Conservation (phyloP, 306 rosid species). For the Castanea crenata region DNA sequence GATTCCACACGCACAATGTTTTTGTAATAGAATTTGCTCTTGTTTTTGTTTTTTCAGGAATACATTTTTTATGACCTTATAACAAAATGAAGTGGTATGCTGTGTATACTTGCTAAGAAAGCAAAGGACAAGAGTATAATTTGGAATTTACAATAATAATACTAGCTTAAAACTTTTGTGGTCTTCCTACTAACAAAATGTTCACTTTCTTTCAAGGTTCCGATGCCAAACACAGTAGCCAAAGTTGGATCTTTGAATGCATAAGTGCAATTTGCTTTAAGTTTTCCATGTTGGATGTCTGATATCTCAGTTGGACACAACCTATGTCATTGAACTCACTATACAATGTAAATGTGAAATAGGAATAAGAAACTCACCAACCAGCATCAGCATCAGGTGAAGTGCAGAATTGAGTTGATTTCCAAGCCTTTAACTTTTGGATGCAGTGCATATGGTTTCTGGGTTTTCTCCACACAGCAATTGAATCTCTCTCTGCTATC, state of each 20-base stretch:
- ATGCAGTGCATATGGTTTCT: conserved; percentile 38
- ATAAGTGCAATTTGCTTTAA: background rate
- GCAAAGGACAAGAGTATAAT: background rate
- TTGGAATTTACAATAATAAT: no score
- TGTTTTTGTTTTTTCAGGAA: background rate
- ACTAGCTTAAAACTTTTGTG: background rate
- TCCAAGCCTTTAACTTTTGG: conserved; percentile 27
- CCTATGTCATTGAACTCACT: background rate
- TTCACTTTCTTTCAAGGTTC: background rate
- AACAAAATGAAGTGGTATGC: background rate
- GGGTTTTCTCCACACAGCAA: conserved; percentile 57
- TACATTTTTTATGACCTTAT: background rate
- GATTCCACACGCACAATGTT: background rate
- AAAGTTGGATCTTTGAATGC: background rate
- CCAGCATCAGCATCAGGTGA: conserved; percentile 44
- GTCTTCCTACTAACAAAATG: background rate
- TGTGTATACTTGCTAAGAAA: background rate
- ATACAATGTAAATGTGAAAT: background rate
- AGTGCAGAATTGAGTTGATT: conserved; percentile 34
- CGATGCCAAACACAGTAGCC: background rate
- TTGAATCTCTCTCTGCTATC: conserved; percentile 36
- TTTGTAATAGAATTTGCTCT: background rate
- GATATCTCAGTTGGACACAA: background rate
- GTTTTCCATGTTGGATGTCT: background rate
- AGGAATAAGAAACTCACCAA: conserved; percentile 37